A percentile compares a stretch with the other conserved stretches of the same genome.
Conservation (phyloP, 2,329 filamentous ascomycete genomes). For the Colletotrichum sp. region DNA sequence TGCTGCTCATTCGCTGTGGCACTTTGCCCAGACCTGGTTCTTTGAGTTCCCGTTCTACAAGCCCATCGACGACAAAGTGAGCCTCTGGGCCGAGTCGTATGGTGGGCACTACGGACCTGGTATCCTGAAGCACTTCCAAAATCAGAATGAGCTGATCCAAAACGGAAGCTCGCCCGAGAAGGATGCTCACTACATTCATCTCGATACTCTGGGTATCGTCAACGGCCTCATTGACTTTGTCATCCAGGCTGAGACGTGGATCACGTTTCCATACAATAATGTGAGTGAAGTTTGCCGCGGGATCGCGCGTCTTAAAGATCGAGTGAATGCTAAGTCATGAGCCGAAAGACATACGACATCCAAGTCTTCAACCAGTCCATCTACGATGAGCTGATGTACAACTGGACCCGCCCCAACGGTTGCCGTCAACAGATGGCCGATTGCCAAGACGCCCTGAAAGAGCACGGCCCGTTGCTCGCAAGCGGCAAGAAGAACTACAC, state of each 20-base stretch:
- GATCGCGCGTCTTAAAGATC: accelerated
- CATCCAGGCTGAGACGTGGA: conserved; percentile 62
- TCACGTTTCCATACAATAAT: conserved; percentile 65
- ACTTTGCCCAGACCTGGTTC: conserved; percentile 64
- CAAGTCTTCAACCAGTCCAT: conserved; percentile 50
- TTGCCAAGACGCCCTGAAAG: conserved; percentile 50
- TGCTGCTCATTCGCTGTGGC: conserved; percentile 52
- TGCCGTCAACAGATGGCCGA: conserved; percentile 58
- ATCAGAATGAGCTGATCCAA: conserved; percentile 64
- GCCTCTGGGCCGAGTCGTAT: conserved; percentile 65
- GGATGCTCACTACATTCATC: conserved; percentile 45
- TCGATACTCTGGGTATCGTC: conserved; percentile 71
- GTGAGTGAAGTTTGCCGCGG: conserved; percentile 25
- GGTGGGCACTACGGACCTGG: conserved; percentile 47
- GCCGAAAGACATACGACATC: conserved; percentile 61
- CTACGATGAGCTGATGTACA: conserved; percentile 36
- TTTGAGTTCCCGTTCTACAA: conserved; percentile 62
- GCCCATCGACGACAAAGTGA: conserved; percentile 54
- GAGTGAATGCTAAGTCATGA: not conserved
- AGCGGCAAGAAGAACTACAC: conserved; percentile 23
- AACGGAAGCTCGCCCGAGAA: conserved; percentile 58
- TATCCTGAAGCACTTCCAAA: conserved; percentile 63
- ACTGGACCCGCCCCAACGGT: conserved; percentile 42
- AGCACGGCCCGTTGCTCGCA: conserved; percentile 22
- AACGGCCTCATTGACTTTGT: conserved; percentile 73